Base-by-base conservation (phyloP, 2,329 filamentous ascomycete genomes). In the Aspergillus neoniger region DNA sequence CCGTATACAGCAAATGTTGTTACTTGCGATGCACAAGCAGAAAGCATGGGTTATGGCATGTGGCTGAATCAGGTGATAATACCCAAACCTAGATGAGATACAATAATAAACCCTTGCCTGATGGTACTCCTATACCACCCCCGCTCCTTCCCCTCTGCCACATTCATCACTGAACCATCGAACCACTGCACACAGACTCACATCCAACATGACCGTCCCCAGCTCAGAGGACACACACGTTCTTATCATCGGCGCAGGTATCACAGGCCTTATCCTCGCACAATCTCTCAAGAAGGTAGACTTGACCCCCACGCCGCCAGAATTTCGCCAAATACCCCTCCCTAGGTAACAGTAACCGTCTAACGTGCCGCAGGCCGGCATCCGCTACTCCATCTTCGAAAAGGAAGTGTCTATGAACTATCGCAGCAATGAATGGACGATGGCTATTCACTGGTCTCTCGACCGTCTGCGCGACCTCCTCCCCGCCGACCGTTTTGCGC, bases 371-470 rank as follows among this genome's bases (percentile, higher is more conserved):
- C 9, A 60, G 58, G 38, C 44, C 14, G 48, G 48, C 14, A 60
- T 60, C 54, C 47, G 17, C 14, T 60, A 57, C 47, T 30, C 58
- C 8, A 60, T 60, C 19, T 60, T 53, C 36, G 58, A 60, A 14
- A 38, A 49, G 30, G 58, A 60, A n/a, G n/a, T n/a, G 7, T 25
- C 53, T 2, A 28, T 60, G 23, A 57, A 60, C 23, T 60, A 57
- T 15, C 53, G 58, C 54, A 60, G 58, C 53, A 60, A 60, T 54
- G 58, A 60, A 47, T 60, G 58, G 53, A 60, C 58, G 5, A 60
- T 60, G 58, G 58, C 53, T 2, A 60, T 60, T 30, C 58, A 60
- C 48, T 60, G 58, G 58, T 32, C 58, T 19, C 58, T 60, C 4
- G 47, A 52, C 39, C 58, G 47, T 36, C 38, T 60, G 17, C n/a